Evolutionary conservation across 768 basidiomycete genomes (phyloP), one percentile per base, ranked within the genome.

Genomic region (Termitomyces sp.): DNA sequence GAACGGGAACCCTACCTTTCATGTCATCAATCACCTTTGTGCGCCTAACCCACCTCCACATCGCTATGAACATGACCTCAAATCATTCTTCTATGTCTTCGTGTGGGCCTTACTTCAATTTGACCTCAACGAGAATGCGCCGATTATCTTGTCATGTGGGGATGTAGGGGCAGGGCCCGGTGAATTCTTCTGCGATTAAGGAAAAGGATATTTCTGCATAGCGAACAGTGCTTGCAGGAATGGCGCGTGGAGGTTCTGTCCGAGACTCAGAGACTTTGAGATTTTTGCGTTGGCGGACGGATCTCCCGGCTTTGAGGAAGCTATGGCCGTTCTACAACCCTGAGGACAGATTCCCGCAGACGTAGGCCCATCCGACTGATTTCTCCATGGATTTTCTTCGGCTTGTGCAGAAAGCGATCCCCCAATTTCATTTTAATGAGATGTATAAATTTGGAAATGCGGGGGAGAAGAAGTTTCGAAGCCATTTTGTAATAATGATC

Each of bases 71-170:
- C 55, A 57, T 34, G 44, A 59, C 48, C 48, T 6, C 26, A 46
- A 56, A n/a, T 56, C 55, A 22, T 59, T 56, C 17, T 60, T 54
- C 38, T 54, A 43, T 37, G 8, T 59, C 35, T 37, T 59, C n/a
- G 28, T 59, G 2, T 51, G 56, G 55, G 56, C 53, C 8, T 41
- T 46, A n/a, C 21, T 56, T 17, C 45, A 52, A 34, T 52, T 41
- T 24, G 58, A 55, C 21, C 24, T 59, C 22, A 11, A 26, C 6
- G 26, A 46, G 11, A 48, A 46, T 24, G 26, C 7, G 14, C 15
- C 28, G 28, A 28, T 28, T n/a, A n/a, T n/a, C n/a, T n/a, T 44
- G 22, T 17, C 30, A 22, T 30, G 21, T 51, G 34, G 45, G 47
- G 30, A 34, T 12, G 22, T 17, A 10, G 8, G 34, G 30, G 51